Evolutionary conservation across 352 stramenopile genomes (phyloP).

Genomic region (Phytophthora capsici): DNA sequence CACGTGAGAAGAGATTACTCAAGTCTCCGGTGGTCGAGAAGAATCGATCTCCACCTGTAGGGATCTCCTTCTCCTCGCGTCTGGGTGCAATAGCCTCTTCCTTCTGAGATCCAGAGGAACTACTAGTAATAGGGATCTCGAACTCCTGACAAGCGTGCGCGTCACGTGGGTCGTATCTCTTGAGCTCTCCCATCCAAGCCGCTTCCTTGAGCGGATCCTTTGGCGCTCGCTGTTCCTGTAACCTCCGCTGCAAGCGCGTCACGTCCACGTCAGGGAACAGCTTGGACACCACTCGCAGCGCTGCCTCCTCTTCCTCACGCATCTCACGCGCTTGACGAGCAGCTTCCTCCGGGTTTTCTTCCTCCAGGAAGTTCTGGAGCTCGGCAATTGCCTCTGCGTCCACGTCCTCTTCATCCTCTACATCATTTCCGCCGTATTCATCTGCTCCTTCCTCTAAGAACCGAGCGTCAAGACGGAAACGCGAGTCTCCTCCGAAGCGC

Average conservation of each 20-base stretch:
- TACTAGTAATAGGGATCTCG: constrained; percentile 49
- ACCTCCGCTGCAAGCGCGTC: constrained; percentile 58
- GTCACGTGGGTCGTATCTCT: constrained; percentile 72
- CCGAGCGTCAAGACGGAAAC: constrained; percentile 78
- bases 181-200: constrained; percentile 79
- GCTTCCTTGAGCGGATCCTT: constrained; percentile 77
- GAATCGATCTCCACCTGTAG: constrained; percentile 72
- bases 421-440: constrained; percentile 58
- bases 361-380: constrained; percentile 59
- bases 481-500: constrained; percentile 75
- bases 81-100: constrained; percentile 21
- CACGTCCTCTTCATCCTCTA: constrained; percentile 36
- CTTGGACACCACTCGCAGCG: constrained; percentile 58
- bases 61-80: constrained; percentile 54
- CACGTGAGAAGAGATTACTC: constrained; percentile 73
- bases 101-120: constrained; percentile 27
- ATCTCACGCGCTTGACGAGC: constrained; percentile 50
- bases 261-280: constrained; percentile 78
- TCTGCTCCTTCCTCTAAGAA: constrained; percentile 78
- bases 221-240: constrained; percentile 47
- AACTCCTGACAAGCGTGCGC: constrained; percentile 49
- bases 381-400: constrained; percentile 32
- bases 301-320: constrained; percentile 54
- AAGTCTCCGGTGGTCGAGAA: constrained; percentile 67
- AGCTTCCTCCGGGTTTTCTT: constrained; percentile 45